These are phyloP conservation scores for Fusarium tjaetaba DNA, from an alignment of 2,329 filamentous ascomycete species.

Conservation along the genomic window DNA sequence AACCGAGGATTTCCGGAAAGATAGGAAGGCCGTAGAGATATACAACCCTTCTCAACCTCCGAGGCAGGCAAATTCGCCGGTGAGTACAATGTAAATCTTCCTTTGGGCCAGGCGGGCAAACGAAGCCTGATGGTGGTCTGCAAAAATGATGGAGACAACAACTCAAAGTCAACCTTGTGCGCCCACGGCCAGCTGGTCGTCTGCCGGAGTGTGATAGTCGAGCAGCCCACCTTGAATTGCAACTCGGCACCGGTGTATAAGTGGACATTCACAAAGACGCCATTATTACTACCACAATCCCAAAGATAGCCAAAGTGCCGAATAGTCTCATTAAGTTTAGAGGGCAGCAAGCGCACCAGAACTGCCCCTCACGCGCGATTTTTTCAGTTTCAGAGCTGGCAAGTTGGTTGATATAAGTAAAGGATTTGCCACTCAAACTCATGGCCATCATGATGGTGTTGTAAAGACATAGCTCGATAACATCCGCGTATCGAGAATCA, in stretches of 20 bases:
- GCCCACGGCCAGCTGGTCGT: conserved; percentile 66
- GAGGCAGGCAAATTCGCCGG: conserved; percentile 23
- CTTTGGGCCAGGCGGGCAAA: conserved; percentile 41
- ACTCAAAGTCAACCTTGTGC: not conserved
- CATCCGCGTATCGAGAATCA: conserved; percentile 63
- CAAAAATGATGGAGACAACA: not conserved
- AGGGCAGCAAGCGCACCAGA: conserved; percentile 68
- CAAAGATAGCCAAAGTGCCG: conserved; percentile 66
- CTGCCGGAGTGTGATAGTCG: conserved; percentile 50
- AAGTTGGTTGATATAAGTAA: conserved; percentile 71
- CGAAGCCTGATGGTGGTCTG: not conserved
- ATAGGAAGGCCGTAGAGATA: conserved; percentile 57
- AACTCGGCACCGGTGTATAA: conserved; percentile 62
- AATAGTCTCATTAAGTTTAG: conserved; percentile 67
- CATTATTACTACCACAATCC: conserved; percentile 50
- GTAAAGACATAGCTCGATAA: conserved; percentile 70
- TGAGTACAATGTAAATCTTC: conserved; percentile 49
- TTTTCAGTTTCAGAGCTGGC: conserved; percentile 50
- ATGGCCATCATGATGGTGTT: conserved; percentile 69
- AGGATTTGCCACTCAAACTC: conserved; percentile 63
- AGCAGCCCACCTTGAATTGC: conserved; percentile 48
- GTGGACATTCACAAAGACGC: conserved; percentile 61
- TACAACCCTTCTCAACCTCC: conserved; percentile 58
- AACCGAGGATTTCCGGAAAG: conserved; percentile 48
- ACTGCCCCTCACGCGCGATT: conserved; percentile 40